Conservation (phyloP, 2,329 filamentous ascomycete species). For the Xylaria sp. region DNA sequence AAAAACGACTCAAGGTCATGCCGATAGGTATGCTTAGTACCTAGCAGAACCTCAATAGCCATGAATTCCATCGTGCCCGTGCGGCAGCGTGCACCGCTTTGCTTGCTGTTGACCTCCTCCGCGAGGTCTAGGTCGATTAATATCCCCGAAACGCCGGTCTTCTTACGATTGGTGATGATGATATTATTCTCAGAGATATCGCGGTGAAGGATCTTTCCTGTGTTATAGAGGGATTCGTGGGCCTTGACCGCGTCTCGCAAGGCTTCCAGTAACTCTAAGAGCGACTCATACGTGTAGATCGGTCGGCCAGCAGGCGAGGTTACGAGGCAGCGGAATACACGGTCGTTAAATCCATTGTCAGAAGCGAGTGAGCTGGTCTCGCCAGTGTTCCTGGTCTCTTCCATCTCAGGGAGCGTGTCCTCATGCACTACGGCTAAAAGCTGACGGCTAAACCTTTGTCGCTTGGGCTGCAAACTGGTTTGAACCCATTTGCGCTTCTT, state of each 20-base stretch:
- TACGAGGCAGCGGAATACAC: slow-evolving; percentile 6
- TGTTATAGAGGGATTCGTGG: slow-evolving; percentile 15
- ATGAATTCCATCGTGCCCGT: background rate
- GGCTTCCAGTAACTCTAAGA: slow-evolving; percentile 12
- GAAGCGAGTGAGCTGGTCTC: background rate
- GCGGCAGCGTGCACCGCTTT: background rate
- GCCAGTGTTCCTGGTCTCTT: background rate
- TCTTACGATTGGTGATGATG: slow-evolving; percentile 12
- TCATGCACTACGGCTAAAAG: background rate
- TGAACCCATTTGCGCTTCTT: background rate
- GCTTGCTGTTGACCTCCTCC: background rate
- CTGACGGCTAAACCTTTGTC: too few relatives aligned
- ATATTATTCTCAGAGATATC: slow-evolving; percentile 20
- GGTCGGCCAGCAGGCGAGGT: slow-evolving; percentile 5
- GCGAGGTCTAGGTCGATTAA: slow-evolving; percentile 18
- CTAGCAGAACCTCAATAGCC: background rate
- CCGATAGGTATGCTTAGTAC: background rate
- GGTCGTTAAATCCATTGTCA: slow-evolving; percentile 1
- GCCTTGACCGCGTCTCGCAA: slow-evolving; percentile 16
- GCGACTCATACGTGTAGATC: slow-evolving; percentile 4
- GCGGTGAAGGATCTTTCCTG: slow-evolving; percentile 17
- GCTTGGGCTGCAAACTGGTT: background rate
- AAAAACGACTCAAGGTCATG: background rate
- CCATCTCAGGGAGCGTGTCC: background rate
- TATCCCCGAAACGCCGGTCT: slow-evolving; percentile 9